Conservation (phyloP, 148 eudicot genomes). For the Silene conica region DNA sequence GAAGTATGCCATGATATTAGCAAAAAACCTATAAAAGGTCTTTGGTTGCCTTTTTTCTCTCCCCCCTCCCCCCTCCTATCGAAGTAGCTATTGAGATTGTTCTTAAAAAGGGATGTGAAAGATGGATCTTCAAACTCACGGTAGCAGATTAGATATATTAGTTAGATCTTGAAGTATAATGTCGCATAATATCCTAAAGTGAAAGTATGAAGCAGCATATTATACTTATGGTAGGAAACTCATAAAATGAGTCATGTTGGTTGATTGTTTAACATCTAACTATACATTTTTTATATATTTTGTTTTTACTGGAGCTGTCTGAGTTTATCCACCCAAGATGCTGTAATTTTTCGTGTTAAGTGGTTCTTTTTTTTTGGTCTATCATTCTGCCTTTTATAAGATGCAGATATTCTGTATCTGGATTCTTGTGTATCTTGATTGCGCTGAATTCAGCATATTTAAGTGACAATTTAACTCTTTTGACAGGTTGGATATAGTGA, state of each 20-base stretch:
- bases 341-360: background rate
- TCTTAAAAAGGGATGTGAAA: background rate
- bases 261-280: background rate
- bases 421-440: background rate
- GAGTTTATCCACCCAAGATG: background rate
- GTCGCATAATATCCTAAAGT: background rate
- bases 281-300: background rate
- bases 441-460: background rate
- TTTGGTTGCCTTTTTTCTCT: background rate
- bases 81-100: background rate
- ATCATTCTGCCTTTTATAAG: background rate
- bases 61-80: background rate
- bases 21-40: no score
- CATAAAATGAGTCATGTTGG: background rate
- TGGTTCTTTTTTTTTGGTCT: background rate
- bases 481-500: slow-evolving; percentile 88
- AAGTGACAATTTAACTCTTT: slow-evolving; percentile 2
- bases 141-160: no score
- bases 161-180: background rate
- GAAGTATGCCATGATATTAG: background rate
- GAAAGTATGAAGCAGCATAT: background rate
- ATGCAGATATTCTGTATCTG: background rate
- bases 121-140: background rate
- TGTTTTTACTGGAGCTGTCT: background rate
- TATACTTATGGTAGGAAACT: background rate